phyloP scores from a whole-genome alignment of 176 grass and related monocot genomes.

The Oryza glaberrima region DNA sequence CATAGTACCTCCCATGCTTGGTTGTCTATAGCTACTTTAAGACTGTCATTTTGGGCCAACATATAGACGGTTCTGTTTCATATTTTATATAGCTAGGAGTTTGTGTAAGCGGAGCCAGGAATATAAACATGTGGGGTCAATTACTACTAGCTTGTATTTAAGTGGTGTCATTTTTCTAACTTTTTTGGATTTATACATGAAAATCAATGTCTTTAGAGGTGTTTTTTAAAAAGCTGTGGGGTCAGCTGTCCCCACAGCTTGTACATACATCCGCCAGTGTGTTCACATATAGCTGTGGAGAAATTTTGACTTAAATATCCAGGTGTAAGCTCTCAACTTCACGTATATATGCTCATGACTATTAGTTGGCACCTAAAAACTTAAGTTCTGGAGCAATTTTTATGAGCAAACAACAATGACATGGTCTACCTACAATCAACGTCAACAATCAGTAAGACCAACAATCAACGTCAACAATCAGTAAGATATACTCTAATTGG shows the following conservation, averaged over 20 bases:
- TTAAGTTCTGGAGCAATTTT: background rate
- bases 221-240: too few relatives aligned
- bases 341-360: background rate
- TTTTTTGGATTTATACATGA: too few relatives aligned
- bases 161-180: too few relatives aligned
- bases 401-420: background rate
- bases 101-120: background rate
- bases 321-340: background rate
- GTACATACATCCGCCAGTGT: background rate
- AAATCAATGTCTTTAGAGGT: too few relatives aligned
- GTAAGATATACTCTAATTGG: background rate
- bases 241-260: too few relatives aligned
- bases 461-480: background rate
- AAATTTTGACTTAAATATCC: background rate
- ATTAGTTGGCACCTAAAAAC: background rate
- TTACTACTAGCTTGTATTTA: too few relatives aligned
- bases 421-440: background rate
- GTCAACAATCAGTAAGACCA: background rate
- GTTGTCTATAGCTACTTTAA: conserved; percentile 8
- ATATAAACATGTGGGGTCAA: too few relatives aligned
- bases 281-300: background rate
- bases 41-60: background rate
- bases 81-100: conserved; percentile 13
- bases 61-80: background rate
- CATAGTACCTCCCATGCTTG: background rate